Conservation (phyloP, 768 basidiomycete species). For the Tremella fuciformis region DNA sequence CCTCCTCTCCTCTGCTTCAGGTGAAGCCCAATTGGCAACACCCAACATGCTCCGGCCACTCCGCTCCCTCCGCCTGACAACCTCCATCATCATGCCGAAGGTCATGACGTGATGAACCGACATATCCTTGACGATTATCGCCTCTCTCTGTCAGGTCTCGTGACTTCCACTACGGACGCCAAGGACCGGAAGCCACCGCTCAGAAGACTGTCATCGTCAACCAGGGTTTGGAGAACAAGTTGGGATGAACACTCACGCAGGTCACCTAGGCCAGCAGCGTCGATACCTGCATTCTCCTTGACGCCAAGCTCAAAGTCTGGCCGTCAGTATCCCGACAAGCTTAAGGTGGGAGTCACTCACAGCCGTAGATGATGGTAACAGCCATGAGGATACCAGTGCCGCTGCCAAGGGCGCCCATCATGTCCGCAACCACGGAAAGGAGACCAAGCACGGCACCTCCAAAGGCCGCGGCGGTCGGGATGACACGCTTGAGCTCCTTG, state of each 20-base stretch:
- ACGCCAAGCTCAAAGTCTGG: conserved; percentile 94
- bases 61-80: too few species aligned
- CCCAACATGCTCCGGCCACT: too few species aligned
- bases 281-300: conserved; percentile 76
- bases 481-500: conserved; percentile 96
- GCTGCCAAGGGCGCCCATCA: conserved; percentile 93
- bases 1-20: too few species aligned
- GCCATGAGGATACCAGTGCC: conserved; percentile 87
- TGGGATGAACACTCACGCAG: conserved; percentile 52
- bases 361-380: conserved; percentile 94
- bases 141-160: too few species aligned
- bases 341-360: conserved; percentile 54
- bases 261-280: conserved; percentile 76
- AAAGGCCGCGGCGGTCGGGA: conserved; percentile 95
- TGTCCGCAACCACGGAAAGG: conserved; percentile 82
- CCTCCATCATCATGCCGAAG: too few species aligned
- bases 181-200: too few species aligned
- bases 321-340: conserved; percentile 9
- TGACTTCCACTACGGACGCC: too few species aligned
- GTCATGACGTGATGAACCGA: too few species aligned
- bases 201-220: too few species aligned
- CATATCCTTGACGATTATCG: too few species aligned
- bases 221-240: not conserved
- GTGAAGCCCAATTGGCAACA: too few species aligned
- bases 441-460: conserved; percentile 95